Percentiles rank a stretch among this genome's conserved stretches.
phyloP scores from a whole-genome alignment of 371 early-diverging fungal genomes.

The Syncephalastrum sp. region DNA sequence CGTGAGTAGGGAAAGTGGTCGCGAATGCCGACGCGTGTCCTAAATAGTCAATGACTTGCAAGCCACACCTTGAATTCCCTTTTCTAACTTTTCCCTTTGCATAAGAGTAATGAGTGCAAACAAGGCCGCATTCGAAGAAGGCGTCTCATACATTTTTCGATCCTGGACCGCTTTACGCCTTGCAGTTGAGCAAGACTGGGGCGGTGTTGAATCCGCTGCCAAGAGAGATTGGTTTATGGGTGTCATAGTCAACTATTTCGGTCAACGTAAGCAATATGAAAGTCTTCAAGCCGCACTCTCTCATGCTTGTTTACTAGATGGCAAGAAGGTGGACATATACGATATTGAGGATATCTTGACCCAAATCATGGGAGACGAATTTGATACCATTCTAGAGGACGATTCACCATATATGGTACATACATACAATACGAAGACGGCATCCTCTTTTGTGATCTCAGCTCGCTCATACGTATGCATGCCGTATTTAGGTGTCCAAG shows the following conservation, averaged over 20 bases:
- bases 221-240: slow-evolving; percentile 79
- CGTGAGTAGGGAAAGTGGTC: not conserved
- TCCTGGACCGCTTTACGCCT: slow-evolving; percentile 78
- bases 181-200: slow-evolving; percentile 82
- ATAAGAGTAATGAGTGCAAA: slow-evolving; percentile 13
- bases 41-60: not conserved
- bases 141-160: slow-evolving; percentile 52
- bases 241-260: slow-evolving; percentile 68
- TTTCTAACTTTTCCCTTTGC: not conserved
- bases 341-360: slow-evolving; percentile 63
- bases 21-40: slow-evolving; percentile 3
- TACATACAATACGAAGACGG: not conserved
- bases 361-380: slow-evolving; percentile 70
- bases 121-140: slow-evolving; percentile 62
- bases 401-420: slow-evolving; percentile 54
- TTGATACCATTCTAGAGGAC: slow-evolving; percentile 63
- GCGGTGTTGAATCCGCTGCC: slow-evolving; percentile 70
- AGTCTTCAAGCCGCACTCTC: not conserved
- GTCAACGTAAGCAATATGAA: slow-evolving; percentile 45
- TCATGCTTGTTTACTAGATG: slow-evolving; percentile 35
- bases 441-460: not conserved
- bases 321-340: slow-evolving; percentile 57
- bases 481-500: slow-evolving; percentile 43
- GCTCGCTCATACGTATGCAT: not conserved
- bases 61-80: slow-evolving; percentile 1